A percentile compares a stretch with the other conserved stretches of the same genome.
Evolutionary conservation across 2,329 filamentous ascomycete species (phyloP).

Genomic region (Gnomoniopsis smithogilvyi): DNA sequence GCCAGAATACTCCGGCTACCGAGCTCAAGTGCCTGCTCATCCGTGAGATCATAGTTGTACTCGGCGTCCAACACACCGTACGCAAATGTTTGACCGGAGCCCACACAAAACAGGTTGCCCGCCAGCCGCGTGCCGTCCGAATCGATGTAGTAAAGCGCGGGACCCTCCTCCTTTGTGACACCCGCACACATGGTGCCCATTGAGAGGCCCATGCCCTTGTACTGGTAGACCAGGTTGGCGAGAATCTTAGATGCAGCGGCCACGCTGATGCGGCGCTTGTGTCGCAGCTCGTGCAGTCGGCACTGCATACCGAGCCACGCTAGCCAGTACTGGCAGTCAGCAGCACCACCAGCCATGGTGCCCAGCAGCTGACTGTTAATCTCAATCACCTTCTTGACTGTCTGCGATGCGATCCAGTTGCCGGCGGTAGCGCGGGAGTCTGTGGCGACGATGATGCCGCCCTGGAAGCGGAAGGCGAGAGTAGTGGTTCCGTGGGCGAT

Average conservation of each 20-base stretch:
- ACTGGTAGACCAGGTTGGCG: conserved; percentile 95
- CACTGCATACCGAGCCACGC: conserved; percentile 99
- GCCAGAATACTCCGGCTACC: conserved; percentile 91
- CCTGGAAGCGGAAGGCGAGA: conserved; percentile 95
- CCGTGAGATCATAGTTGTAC: conserved; percentile 84
- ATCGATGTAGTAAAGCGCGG: conserved; percentile 98
- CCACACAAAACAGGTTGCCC: conserved; percentile 97
- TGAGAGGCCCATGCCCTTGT: conserved; percentile 97
- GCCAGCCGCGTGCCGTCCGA: conserved; percentile 89
- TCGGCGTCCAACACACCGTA: conserved; percentile 97
- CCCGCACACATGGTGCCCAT: conserved; percentile 99
- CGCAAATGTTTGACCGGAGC: conserved; percentile 96
- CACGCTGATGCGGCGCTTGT: conserved; percentile 98
- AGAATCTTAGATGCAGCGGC: conserved; percentile 98
- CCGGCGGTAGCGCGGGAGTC: conserved; percentile 96
- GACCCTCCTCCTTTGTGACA: conserved; percentile 91
- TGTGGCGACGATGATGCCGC: conserved; percentile 96
- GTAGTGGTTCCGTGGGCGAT: conserved; percentile 98
- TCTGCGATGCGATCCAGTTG: conserved; percentile 99
- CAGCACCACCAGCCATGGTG: conserved; percentile 97
- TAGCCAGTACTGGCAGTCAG: conserved; percentile 99
- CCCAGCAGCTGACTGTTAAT: conserved; percentile 93
- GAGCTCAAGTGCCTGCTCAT: conserved; percentile 86
- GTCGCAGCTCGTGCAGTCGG: conserved; percentile 96
- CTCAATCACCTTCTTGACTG: conserved; percentile 99